Conservation (phyloP, 441 rosid species). For the Biscutella laevigata region DNA sequence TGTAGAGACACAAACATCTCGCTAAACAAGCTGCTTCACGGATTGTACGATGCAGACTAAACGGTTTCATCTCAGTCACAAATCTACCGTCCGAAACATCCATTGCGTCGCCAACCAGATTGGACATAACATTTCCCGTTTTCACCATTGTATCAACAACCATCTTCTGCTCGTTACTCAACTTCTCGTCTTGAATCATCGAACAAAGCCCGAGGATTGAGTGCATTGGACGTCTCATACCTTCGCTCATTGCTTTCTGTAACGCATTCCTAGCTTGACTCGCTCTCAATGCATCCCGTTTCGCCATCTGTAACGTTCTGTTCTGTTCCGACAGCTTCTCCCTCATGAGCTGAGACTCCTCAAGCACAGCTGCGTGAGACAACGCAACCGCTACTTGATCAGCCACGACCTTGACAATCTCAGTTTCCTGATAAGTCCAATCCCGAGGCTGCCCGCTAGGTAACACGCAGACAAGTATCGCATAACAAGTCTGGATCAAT, state of each 20-base stretch:
- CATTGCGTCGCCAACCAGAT: conserved; percentile 77
- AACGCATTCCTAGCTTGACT: conserved; percentile 71
- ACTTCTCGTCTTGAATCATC: conserved; percentile 55
- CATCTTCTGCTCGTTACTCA: conserved; percentile 53
- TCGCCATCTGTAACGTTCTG: conserved; percentile 67
- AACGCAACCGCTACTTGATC: conserved; percentile 96
- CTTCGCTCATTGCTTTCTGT: conserved; percentile 85
- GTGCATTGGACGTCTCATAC: conserved; percentile 92
- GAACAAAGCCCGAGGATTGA: conserved; percentile 72
- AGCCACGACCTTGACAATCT: conserved; percentile 89
- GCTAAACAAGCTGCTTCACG: conserved; percentile 74
- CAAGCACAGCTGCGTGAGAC: conserved; percentile 92
- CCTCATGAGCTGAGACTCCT: conserved; percentile 91
- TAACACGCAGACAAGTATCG: conserved; percentile 74
- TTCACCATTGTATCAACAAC: conserved; percentile 75
- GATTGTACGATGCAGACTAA: conserved; percentile 50
- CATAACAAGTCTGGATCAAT: conserved; percentile 68
- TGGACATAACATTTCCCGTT: conserved; percentile 67
- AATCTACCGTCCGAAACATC: conserved; percentile 65
- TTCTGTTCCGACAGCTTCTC: conserved; percentile 82
- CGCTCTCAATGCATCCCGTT: conserved; percentile 71
- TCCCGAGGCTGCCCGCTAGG: conserved; percentile 59
- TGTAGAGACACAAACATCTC: conserved; percentile 61
- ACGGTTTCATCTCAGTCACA: conserved; percentile 47
- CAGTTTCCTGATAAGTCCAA: conserved; percentile 77